Conservation (phyloP, 495 filamentous ascomycete genomes). For the Penicillium angulare region DNA sequence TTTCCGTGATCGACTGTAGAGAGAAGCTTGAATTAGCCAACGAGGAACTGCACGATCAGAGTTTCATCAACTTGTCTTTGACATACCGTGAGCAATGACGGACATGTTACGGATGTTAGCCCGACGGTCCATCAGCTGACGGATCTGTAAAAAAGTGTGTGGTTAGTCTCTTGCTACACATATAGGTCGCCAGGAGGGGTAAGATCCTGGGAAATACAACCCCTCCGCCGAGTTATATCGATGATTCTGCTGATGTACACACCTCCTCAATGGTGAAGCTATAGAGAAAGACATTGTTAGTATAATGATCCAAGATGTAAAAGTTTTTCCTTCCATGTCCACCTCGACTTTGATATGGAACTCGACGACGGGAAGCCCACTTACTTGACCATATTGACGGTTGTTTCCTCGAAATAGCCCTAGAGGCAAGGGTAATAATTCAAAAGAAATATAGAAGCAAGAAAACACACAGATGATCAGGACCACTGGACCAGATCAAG, state of each 20-base stretch:
- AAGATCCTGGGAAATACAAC: not conserved
- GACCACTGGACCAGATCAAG: conserved; percentile 45
- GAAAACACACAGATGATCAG: conserved; percentile 46
- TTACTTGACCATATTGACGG: conserved; percentile 99
- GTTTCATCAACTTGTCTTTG: not conserved
- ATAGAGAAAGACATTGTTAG: conserved; percentile 31
- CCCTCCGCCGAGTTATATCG: not conserved
- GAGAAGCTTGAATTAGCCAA: conserved; percentile 11
- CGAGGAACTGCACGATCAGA: not conserved
- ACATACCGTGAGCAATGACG: conserved; percentile 95
- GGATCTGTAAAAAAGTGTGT: conserved; percentile 59
- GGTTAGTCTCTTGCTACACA: not conserved
- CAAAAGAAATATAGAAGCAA: conserved; percentile 26
- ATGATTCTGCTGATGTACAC: conserved; percentile 18
- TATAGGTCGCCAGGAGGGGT: not conserved
- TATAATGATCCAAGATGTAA: conserved; percentile 1
- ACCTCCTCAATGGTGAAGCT: conserved; percentile 99
- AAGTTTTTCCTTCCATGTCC: too few species aligned
- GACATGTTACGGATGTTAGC: conserved; percentile 99
- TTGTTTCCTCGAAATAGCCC: conserved; percentile 55
- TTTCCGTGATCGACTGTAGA: conserved; percentile 93
- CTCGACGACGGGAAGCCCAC: conserved; percentile 47
- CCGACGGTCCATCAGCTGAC: conserved; percentile 93
- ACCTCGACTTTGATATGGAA: too few species aligned
- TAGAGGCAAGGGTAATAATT: conserved; percentile 38